phyloP scores from a whole-genome alignment of 305 asterid genomes.

The Fraxinus floribunda region DNA sequence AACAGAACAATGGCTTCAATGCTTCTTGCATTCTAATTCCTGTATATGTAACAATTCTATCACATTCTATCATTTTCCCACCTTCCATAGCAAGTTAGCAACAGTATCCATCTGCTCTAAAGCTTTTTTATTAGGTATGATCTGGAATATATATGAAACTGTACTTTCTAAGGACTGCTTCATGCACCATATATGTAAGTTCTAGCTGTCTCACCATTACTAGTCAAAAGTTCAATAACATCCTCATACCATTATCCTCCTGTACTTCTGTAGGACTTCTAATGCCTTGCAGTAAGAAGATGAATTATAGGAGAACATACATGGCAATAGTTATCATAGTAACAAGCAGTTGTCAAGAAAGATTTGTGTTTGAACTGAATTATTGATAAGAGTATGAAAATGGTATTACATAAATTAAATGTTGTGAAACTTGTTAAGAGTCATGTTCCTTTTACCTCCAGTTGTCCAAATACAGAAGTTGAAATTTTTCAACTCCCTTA shows the following conservation, averaged over 20 bases:
- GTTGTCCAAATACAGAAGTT: neutral
- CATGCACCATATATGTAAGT: neutral
- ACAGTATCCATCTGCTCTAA: neutral
- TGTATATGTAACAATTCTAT: conserved; percentile 16
- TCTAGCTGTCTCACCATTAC: neutral
- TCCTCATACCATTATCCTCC: neutral
- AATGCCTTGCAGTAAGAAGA: neutral
- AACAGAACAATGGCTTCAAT: neutral
- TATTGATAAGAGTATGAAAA: neutral
- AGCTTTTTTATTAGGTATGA: neutral
- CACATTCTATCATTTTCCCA: neutral
- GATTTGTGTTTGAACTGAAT: neutral
- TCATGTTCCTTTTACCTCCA: neutral
- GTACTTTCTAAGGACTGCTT: neutral
- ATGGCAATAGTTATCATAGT: too few relatives aligned
- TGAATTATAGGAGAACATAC: too few relatives aligned
- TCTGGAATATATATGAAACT: neutral
- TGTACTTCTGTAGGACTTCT: neutral
- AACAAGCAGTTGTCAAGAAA: too few relatives aligned
- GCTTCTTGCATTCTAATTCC: neutral
- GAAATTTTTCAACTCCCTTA: neutral
- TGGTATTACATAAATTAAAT: neutral
- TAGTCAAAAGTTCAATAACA: neutral
- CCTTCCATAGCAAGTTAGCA: neutral
- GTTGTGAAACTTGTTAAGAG: neutral